These are phyloP conservation scores for Nigrospora oryzae DNA, from an alignment of 2,329 filamentous ascomycete genomes.

Conservation along the genomic window DNA sequence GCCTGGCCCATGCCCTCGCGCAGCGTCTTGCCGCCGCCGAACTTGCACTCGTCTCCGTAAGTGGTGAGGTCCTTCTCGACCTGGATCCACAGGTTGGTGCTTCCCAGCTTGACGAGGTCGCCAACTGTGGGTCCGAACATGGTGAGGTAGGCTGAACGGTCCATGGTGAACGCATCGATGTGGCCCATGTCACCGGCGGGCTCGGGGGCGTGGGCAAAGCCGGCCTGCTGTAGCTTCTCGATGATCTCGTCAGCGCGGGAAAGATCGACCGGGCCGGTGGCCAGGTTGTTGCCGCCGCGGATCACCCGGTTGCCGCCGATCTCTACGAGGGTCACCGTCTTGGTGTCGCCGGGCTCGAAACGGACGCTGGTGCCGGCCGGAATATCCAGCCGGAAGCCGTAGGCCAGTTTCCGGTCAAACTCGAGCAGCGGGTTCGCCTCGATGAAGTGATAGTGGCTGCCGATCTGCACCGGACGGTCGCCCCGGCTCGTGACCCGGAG, in stretches of 20 bases:
- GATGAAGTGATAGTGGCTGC: conserved; percentile 93
- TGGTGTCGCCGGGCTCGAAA: conserved; percentile 89
- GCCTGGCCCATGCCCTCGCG: conserved; percentile 95
- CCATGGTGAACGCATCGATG: conserved; percentile 61
- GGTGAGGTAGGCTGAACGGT: conserved; percentile 66
- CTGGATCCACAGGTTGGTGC: conserved; percentile 82
- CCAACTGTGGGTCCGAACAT: conserved; percentile 95
- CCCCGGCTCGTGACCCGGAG: conserved; percentile 78
- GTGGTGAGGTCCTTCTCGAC: conserved; percentile 79
- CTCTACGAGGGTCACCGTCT: conserved; percentile 82
- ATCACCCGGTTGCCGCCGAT: conserved; percentile 77
- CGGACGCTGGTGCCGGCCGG: conserved; percentile 84
- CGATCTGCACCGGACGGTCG: conserved; percentile 85
- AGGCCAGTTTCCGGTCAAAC: conserved; percentile 76
- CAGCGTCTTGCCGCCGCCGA: conserved; percentile 89
- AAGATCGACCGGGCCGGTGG: conserved; percentile 61
- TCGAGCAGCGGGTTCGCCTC: conserved; percentile 86
- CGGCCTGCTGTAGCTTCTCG: conserved; percentile 56
- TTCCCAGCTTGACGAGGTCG: conserved; percentile 72
- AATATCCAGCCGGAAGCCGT: conserved; percentile 83
- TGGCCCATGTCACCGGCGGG: conserved; percentile 44
- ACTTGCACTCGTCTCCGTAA: conserved; percentile 91
- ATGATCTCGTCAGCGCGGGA: conserved; percentile 58
- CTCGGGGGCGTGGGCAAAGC: conserved; percentile 71
- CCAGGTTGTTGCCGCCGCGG: conserved; percentile 74